phyloP scores from a whole-genome alignment of 176 grass and related monocot species.

The Carex parvula region DNA sequence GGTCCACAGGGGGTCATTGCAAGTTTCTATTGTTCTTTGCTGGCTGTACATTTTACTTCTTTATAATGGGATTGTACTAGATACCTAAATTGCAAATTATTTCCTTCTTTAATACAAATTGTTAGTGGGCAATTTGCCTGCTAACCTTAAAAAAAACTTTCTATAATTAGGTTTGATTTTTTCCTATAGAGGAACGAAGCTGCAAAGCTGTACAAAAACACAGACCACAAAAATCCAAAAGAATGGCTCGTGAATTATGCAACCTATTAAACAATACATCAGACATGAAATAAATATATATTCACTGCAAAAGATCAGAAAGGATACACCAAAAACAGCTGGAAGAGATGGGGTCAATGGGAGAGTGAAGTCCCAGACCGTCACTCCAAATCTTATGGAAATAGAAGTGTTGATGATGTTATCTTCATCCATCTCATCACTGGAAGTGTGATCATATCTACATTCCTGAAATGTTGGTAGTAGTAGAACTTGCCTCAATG shows the following conservation, averaged over 20 bases:
- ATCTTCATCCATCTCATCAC: conserved; percentile 97
- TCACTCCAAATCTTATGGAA: conserved; percentile 70
- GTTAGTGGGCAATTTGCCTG: too few relatives aligned
- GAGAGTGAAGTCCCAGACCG: conserved; percentile 98
- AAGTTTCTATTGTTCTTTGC: too few relatives aligned
- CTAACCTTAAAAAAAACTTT: background rate
- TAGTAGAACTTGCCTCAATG: conserved; percentile 59
- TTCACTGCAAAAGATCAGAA: background rate
- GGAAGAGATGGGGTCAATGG: conserved; percentile 89
- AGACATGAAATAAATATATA: background rate
- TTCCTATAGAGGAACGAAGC: background rate
- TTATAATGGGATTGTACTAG: too few relatives aligned
- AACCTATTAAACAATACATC: background rate
- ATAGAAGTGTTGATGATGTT: conserved; percentile 66
- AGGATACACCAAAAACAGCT: conserved; percentile 99
- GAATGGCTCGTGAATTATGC: conserved; percentile 6
- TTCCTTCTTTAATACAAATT: too few relatives aligned
- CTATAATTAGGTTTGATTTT: background rate
- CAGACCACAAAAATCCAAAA: background rate
- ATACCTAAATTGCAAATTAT: too few relatives aligned
- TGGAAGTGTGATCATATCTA: conserved; percentile 54
- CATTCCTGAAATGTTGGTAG: conserved; percentile 63
- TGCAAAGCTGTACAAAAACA: background rate
- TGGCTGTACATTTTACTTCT: too few relatives aligned
- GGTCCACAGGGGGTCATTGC: too few relatives aligned